Conservation (phyloP, 1,139 yeast species). For the Sugiyamaella xylanicola region DNA sequence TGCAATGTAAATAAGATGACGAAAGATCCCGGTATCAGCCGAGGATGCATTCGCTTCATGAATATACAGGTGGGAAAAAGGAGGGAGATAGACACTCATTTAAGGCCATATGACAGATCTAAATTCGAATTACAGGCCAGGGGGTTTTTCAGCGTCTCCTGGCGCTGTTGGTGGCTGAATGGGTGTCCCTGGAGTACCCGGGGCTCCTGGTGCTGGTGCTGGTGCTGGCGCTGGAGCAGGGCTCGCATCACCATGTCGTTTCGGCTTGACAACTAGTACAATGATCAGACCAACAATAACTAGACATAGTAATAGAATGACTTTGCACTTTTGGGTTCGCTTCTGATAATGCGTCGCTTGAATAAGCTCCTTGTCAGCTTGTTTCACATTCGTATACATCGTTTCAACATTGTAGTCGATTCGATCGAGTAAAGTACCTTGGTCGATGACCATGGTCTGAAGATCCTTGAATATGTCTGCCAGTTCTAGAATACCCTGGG, state of each 20-base stretch:
- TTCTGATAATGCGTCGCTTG: slow-evolving; percentile 82
- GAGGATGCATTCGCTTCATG: too few relatives aligned
- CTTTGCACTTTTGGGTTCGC: slow-evolving; percentile 86
- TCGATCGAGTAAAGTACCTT: slow-evolving; percentile 89
- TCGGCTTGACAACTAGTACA: slow-evolving; percentile 71
- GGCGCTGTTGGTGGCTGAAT: slow-evolving; percentile 5
- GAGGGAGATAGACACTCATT: too few relatives aligned
- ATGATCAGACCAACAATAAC: slow-evolving; percentile 73
- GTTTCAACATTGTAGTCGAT: slow-evolving; percentile 88
- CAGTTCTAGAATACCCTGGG: slow-evolving; percentile 91
- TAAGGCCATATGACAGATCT: too few relatives aligned
- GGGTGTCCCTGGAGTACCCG: not conserved
- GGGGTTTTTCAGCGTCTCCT: not conserved
- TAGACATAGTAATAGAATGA: slow-evolving; percentile 71
- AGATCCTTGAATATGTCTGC: slow-evolving; percentile 91
- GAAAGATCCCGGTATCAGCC: too few relatives aligned
- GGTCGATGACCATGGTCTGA: slow-evolving; percentile 90
- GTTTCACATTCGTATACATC: slow-evolving; percentile 72
- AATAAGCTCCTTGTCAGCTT: slow-evolving; percentile 74
- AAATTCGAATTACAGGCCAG: too few relatives aligned
- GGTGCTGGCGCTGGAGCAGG: slow-evolving; percentile 27
- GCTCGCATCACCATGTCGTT: slow-evolving; percentile 31
- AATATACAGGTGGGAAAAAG: too few relatives aligned
- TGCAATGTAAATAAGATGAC: not conserved
- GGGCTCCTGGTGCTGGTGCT: slow-evolving; percentile 21